Percentiles rank a stretch among this genome's conserved stretches.
These are phyloP conservation scores for Capsicum baccatum DNA, from an alignment of 257 asterid genomes.

Conservation along the genomic window DNA sequence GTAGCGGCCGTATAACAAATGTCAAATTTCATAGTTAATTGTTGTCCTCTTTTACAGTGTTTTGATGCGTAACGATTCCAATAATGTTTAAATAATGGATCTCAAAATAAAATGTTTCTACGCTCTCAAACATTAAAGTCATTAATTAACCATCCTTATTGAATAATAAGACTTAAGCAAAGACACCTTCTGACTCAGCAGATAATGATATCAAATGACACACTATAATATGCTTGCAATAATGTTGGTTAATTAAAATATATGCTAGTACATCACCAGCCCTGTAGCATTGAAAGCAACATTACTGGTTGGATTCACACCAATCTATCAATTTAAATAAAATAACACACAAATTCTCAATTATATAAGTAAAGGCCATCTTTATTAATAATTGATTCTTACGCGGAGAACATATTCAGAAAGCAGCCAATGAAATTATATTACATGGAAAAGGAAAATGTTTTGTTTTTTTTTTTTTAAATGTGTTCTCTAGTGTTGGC, in stretches of 20 bases:
- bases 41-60: neutral
- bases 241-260: slow-evolving; percentile 1
- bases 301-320: neutral
- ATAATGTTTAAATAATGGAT: neutral
- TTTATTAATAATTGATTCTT: no score
- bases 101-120: neutral
- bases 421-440: neutral
- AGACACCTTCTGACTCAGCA: neutral
- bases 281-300: slow-evolving; percentile 1
- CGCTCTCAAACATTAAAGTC: neutral
- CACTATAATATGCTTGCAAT: neutral
- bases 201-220: neutral
- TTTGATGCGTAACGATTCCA: neutral
- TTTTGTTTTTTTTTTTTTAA: no score
- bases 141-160: neutral
- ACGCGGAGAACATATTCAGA: neutral
- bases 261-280: neutral
- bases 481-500: no score
- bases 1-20: no score
- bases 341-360: neutral
- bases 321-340: neutral
- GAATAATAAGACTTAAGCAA: neutral
- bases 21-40: no score
- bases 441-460: no score
- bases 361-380: neutral